A percentile compares a stretch with the other conserved stretches of the same genome.
Conservation (phyloP, 495 filamentous ascomycete genomes). For the Darksidea phi region DNA sequence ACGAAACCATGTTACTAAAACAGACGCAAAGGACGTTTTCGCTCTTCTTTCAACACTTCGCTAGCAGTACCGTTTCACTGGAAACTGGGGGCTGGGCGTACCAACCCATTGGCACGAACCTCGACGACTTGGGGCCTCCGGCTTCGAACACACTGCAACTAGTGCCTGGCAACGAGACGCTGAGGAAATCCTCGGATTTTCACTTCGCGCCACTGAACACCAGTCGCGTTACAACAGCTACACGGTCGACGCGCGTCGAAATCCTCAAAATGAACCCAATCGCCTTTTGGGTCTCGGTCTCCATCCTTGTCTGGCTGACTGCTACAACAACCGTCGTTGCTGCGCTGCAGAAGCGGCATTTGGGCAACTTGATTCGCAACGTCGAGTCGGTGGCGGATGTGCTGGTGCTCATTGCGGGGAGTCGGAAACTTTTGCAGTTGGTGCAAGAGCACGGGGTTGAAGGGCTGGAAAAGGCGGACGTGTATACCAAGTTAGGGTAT, state of each 20-base stretch:
- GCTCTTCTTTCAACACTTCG: not conserved
- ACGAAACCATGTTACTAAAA: not conserved
- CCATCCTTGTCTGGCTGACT: not conserved
- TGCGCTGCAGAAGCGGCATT: not conserved
- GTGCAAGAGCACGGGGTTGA: not conserved
- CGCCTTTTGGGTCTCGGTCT: not conserved
- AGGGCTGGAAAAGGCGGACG: not conserved
- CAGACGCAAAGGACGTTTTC: not conserved
- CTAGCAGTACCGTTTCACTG: not conserved
- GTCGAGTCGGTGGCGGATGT: not conserved
- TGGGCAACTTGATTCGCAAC: not conserved
- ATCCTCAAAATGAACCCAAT: not conserved
- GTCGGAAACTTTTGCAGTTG: not conserved
- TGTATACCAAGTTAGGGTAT: not conserved
- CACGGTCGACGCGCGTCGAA: not conserved
- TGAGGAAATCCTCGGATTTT: not conserved
- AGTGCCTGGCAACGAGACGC: not conserved
- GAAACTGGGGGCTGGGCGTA: not conserved
- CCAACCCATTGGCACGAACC: not conserved
- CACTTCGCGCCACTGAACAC: not conserved
- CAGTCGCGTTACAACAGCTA: not conserved
- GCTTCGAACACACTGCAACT: not conserved
- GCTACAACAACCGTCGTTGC: not conserved
- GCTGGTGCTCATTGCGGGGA: not conserved
- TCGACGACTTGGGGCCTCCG: not conserved